Evolutionary conservation across 768 basidiomycete species (phyloP).

Genomic region (Calocybe cyanea): DNA sequence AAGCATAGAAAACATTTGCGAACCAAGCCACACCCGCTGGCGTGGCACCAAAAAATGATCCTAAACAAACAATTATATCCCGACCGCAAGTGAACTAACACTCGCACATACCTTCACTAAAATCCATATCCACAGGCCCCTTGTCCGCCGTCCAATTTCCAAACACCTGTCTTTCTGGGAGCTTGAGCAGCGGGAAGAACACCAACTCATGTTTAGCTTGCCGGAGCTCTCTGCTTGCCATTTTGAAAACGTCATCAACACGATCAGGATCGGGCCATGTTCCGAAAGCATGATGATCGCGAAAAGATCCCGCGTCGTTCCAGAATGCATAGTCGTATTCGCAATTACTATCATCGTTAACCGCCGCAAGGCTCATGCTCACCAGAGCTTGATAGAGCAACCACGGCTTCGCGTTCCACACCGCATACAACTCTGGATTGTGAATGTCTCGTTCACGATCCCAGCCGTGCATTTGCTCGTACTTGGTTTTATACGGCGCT

Average conservation of each 20-base stretch:
- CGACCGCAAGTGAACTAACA: not conserved
- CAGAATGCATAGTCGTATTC: slow-evolving; percentile 54
- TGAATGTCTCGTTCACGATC: slow-evolving; percentile 43
- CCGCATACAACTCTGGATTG: slow-evolving; percentile 47
- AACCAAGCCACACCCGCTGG: slow-evolving; percentile 44
- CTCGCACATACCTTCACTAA: slow-evolving; percentile 43
- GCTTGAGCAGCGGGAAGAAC: slow-evolving; percentile 41
- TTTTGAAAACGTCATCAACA: slow-evolving; percentile 34
- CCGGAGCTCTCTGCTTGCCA: not conserved
- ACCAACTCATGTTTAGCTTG: slow-evolving; percentile 36
- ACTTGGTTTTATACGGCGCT: slow-evolving; percentile 24
- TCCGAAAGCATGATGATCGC: slow-evolving; percentile 36
- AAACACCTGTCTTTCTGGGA: slow-evolving; percentile 26
- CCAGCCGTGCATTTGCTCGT: slow-evolving; percentile 37
- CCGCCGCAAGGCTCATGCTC: slow-evolving; percentile 15
- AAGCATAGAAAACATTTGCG: slow-evolving; percentile 39
- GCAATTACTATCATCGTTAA: slow-evolving; percentile 10
- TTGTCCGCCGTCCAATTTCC: slow-evolving; percentile 12
- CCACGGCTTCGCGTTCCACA: slow-evolving; percentile 55
- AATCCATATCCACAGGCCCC: slow-evolving; percentile 42
- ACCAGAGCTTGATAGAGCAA: slow-evolving; percentile 39
- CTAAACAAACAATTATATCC: slow-evolving; percentile 21
- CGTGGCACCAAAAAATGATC: slow-evolving; percentile 55
- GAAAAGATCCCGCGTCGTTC: slow-evolving; percentile 54
- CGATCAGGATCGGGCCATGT: slow-evolving; percentile 45